These are phyloP conservation scores for Entoloma clypeatum DNA, from an alignment of 1,284 basidiomycete species.

Conservation along the genomic window DNA sequence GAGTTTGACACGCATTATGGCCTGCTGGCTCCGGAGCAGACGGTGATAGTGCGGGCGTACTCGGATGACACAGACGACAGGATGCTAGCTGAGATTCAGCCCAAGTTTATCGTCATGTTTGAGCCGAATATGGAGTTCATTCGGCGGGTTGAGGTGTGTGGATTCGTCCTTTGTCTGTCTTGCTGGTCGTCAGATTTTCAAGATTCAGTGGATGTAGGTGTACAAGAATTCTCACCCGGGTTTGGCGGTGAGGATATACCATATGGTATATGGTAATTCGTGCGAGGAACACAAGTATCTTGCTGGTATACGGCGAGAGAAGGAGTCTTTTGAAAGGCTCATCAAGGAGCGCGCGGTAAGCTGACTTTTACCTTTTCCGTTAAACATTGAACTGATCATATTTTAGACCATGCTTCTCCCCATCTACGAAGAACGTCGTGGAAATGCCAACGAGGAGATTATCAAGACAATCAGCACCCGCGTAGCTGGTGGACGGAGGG, in stretches of 20 bases:
- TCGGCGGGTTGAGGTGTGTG: constrained; percentile 80
- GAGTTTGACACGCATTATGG: constrained; percentile 85
- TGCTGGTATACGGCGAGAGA: constrained; percentile 84
- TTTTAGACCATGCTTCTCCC: constrained; percentile 86
- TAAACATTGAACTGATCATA: constrained; percentile 5
- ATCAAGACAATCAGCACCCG: constrained; percentile 88
- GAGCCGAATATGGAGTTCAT: constrained; percentile 95
- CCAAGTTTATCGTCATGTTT: constrained; percentile 92
- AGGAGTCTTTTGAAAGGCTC: constrained; percentile 90
- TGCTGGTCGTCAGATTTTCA: constrained; percentile 2
- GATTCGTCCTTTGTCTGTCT: not conserved
- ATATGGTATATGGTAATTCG: constrained; percentile 90
- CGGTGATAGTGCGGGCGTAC: constrained; percentile 85
- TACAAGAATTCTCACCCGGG: constrained; percentile 82
- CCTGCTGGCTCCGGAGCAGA: constrained; percentile 74
- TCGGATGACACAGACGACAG: constrained; percentile 92
- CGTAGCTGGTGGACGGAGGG: constrained; percentile 80
- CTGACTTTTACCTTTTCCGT: constrained; percentile 16
- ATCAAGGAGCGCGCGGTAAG: constrained; percentile 90
- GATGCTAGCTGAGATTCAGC: constrained; percentile 83
- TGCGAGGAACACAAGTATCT: constrained; percentile 97
- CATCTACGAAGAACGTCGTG: constrained; percentile 70
- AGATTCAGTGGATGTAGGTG: constrained; percentile 50
- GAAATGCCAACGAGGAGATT: constrained; percentile 49
- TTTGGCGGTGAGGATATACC: constrained; percentile 87